Percentiles rank a stretch among this genome's conserved stretches.
Evolutionary conservation across 352 stramenopile species (phyloP).

Genomic region (Nothophytophthora sp.): DNA sequence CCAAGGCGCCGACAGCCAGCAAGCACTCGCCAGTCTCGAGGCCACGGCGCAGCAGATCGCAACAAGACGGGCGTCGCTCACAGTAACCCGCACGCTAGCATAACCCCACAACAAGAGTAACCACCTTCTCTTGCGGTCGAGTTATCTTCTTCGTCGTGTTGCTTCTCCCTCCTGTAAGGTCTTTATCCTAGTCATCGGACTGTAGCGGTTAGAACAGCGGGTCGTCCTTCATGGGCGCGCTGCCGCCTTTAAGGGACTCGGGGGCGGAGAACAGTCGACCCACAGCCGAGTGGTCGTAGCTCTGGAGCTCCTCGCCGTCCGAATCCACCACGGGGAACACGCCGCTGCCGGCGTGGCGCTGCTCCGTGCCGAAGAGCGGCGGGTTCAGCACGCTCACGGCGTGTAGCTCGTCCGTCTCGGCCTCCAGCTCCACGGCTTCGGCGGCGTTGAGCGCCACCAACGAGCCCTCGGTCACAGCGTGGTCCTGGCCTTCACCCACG

Average conservation of each 20-base stretch:
- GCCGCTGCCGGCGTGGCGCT: conserved; percentile 40
- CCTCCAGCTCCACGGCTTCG: conserved; percentile 52
- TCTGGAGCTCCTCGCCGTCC: conserved; percentile 61
- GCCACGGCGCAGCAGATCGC: conserved; percentile 8
- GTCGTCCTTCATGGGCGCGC: conserved; percentile 80
- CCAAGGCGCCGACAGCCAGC: conserved; percentile 36
- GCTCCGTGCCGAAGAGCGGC: conserved; percentile 59
- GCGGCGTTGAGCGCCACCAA: conserved; percentile 67
- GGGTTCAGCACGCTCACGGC: conserved; percentile 85
- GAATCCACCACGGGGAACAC: conserved; percentile 74
- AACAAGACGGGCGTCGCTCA: conserved; percentile 6
- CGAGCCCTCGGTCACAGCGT: conserved; percentile 45
- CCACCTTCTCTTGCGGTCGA: conserved; percentile 7
- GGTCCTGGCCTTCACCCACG: conserved; percentile 28
- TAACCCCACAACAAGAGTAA: neutral
- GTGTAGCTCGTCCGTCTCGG: conserved; percentile 65
- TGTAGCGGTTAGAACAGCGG: conserved; percentile 82
- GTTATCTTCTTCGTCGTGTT: neutral
- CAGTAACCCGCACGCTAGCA: neutral
- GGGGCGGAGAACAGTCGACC: conserved; percentile 71
- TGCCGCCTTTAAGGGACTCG: conserved; percentile 76
- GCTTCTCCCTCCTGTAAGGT: neutral
- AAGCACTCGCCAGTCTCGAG: conserved; percentile 21
- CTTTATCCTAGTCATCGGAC: conserved; percentile 16
- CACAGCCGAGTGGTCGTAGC: conserved; percentile 48